Base-by-base conservation (phyloP, 768 basidiomycete species). In the Gloeophyllum trabeum region DNA sequence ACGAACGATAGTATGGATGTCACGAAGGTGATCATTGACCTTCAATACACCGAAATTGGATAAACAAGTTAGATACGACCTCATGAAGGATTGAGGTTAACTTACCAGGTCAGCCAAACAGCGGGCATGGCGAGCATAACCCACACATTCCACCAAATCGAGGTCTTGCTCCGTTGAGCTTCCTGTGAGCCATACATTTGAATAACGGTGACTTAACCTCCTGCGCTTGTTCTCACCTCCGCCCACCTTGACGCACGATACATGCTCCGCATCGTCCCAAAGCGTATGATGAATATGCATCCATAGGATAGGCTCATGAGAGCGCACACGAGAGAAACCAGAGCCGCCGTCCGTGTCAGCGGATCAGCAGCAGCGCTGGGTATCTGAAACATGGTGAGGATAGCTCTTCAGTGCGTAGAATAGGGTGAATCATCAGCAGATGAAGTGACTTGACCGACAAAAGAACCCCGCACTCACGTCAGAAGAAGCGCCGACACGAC, bases 241-340 rank as follows among this genome's bases (percentile, higher is more conserved):
- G 81, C 80, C 79, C 81, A 87, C 43, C 71, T 69, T 5, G 76
- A 75, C 1, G 83, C 83, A 44, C 75, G 73, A 49, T 75, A 65
- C 75, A 83, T 81, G 47, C 68, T 80, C 34, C 72, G 67, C 83
- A 87, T 86, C 1, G 71, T 75, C 12, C 73, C 72, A 45, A 86
- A 86, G 21, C 79, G 63, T 13, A 86, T 64, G 13, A 81, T 84
- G 56, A 80, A 86, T 43, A 81, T 67, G 48, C 83, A 83, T 0
- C 84, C 84, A 52, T 75, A 87, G 2, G 71, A 70, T 18, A 86
- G 61, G 48, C 81, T 82, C 73, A 84, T 76, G 45, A 84, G 51
- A 1, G 79, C 76, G 26, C 72, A 81, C 0, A 76, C 63, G 16
- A 86, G 59, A 3, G 81, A 81, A n/a, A 81, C 52, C 3, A 85